These are phyloP conservation scores for Fusarium chuoi DNA, from an alignment of 2,329 filamentous ascomycete genomes.

Conservation along the genomic window DNA sequence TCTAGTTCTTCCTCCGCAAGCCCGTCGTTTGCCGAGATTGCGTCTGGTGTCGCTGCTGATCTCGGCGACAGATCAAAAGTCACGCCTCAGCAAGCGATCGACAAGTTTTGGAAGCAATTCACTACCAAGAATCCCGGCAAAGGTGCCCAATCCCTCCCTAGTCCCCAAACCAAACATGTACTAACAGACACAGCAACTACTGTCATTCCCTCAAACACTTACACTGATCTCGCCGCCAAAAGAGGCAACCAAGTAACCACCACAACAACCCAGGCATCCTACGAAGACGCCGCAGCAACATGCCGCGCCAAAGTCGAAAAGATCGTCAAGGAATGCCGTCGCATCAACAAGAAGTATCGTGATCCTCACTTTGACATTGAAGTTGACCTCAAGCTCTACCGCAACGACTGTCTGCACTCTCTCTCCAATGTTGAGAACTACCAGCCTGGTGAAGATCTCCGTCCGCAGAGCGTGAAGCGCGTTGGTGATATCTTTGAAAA, in stretches of 20 bases:
- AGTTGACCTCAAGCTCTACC: slow-evolving; percentile 72
- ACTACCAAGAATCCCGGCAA: slow-evolving; percentile 77
- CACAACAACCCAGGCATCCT: slow-evolving; percentile 71
- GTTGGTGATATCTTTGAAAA: slow-evolving; percentile 80
- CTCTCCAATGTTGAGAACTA: slow-evolving; percentile 49
- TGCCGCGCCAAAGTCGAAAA: slow-evolving; percentile 73
- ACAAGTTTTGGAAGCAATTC: slow-evolving; percentile 80
- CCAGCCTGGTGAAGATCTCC: slow-evolving; percentile 48
- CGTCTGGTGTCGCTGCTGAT: not conserved
- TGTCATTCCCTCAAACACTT: slow-evolving; percentile 74
- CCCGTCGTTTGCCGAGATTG: slow-evolving; percentile 1
- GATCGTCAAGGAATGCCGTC: slow-evolving; percentile 73
- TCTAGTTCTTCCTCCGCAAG: slow-evolving; percentile 20
- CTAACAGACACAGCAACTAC: slow-evolving; percentile 63
- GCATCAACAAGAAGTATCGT: slow-evolving; percentile 85
- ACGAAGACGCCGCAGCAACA: slow-evolving; percentile 75
- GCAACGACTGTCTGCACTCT: slow-evolving; percentile 61
- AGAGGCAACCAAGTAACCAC: slow-evolving; percentile 64
- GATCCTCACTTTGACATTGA: slow-evolving; percentile 91
- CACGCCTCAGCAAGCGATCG: slow-evolving; percentile 73
- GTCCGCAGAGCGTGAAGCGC: slow-evolving; percentile 70
- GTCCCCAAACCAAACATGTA: accelerated
- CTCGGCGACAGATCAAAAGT: slow-evolving; percentile 52
- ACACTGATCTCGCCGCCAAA: slow-evolving; percentile 69
- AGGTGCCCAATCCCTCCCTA: slow-evolving; percentile 51